Conservation (phyloP, 371 early-diverging fungal species). For the Polyrhizophydium stewartii region DNA sequence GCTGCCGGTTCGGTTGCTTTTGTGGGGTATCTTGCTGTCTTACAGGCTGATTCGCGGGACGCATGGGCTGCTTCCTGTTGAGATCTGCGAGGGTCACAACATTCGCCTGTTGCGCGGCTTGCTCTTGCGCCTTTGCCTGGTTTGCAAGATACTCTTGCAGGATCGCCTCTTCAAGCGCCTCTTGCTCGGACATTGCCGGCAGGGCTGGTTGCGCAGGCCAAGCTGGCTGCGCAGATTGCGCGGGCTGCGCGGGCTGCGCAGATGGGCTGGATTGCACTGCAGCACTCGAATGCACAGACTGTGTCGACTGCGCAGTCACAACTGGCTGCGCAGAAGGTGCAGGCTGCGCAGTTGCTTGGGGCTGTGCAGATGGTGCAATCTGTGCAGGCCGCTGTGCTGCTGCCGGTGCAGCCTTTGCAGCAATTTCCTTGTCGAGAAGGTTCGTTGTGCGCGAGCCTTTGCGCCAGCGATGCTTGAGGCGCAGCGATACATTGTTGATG, state of each 20-base stretch:
- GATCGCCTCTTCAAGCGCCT: not conserved
- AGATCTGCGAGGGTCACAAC: not conserved
- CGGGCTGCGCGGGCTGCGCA: too few relatives aligned
- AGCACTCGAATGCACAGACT: not conserved
- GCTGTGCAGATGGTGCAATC: not conserved
- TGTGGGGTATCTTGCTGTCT: too few relatives aligned
- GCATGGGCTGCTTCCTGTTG: not conserved
- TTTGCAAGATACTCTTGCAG: not conserved
- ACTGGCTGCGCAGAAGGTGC: not conserved
- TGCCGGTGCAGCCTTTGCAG: not conserved
- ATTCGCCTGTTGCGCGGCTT: not conserved
- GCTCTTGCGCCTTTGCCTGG: not conserved
- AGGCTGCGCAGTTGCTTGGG: not conserved
- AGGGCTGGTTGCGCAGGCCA: not conserved
- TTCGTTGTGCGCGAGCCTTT: not conserved
- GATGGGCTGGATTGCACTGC: too few relatives aligned
- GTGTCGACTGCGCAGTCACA: not conserved
- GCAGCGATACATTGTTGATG: conserved; percentile 19
- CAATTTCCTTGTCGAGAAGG: not conserved
- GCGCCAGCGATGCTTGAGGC: conserved; percentile 11
- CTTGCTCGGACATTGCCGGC: not conserved
- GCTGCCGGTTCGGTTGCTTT: too few relatives aligned
- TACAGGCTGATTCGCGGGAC: too few relatives aligned
- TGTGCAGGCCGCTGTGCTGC: not conserved
- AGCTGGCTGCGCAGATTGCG: too few relatives aligned